Base-by-base conservation (phyloP, 2,329 filamentous ascomycete species). In the Phialophora macrospora region DNA sequence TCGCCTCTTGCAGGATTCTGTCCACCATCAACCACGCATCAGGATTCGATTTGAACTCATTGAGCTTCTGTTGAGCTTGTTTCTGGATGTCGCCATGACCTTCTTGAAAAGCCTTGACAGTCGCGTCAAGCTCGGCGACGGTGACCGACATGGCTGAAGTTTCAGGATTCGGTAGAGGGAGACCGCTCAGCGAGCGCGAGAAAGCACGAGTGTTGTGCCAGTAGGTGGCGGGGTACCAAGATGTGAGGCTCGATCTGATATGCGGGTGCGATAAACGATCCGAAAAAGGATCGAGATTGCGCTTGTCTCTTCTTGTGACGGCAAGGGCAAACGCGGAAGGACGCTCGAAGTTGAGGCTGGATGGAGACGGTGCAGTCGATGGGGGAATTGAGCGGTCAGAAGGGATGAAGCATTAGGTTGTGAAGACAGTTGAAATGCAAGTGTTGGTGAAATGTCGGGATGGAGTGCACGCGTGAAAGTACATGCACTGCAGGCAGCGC, bases 1-100 rank as follows among this genome's bases (percentile, higher is more conserved):
- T 90, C 70, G 95, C 91, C 79, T 96, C 91, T 80, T 94, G 90
- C 69, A 99, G 87, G 75, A 99, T 97, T 82, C 97, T 93, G 78
- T 97, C 95, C 74, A 98, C 95, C 78, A 97, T 87, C 72, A 98
- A 87, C 95, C 95, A 99, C 66, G 95, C 90, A 82, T 99, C 95
- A 65, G 94, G 93, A 76, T 98, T 96, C 83, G 98, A 95, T 80
- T 98, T 98, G 86, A 99, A 99, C 55, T 72, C 71, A 49, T 71
- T 71, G 62, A 72, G 71, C 92, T 98, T 75, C 55, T 69, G 58
- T 72, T 67, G 65, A 9, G 68, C 60, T 65, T 70, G 51, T 56
- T 71, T 64, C 49, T 70, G 72, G 84, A 93, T 87, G 68, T 97
- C 92, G 74, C 95, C 95, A 80, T 94, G 91, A 78, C 93, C 93